Evolutionary conservation across 2,329 filamentous ascomycete genomes (phyloP), one percentile per base, ranked within the genome.

Genomic region (Plectosphaerella cucumerina): DNA sequence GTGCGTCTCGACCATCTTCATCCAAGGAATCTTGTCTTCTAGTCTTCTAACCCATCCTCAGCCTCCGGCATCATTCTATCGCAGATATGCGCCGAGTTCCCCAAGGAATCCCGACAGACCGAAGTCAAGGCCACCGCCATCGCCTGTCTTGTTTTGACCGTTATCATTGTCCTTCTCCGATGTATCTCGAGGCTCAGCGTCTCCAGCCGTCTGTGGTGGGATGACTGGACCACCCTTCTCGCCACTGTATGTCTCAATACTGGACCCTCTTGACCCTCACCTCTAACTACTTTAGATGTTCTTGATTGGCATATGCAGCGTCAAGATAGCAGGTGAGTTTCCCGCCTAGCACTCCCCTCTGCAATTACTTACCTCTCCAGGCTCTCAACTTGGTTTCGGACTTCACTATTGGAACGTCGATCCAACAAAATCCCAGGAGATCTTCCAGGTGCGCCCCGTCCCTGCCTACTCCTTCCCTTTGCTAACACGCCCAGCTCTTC

Each of bases 121-220:
- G 53, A 59, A n/a, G 56, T 60, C 20, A 59, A 52, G 49, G 61
- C 60, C 17, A 61, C 63, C 31, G 62, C 62, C 15, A 60, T 64
- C 47, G 39, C 18, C 22, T 51, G 57, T 11, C 50, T 55, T 11
- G 43, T 35, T 11, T 44, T 59, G 11, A 56, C 57, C 2, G 50
- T 57, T 11, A 48, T 49, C 3, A 44, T 51, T 1, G 57, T 60
- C n/a, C 41, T 50, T 15, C 48, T 57, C n/a, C 50, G 58, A 10
- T 59, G 56, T 34, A 26, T 54, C 11, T 57, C 58, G 33, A 47
- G 57, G 41, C 53, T 50, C 47, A 50, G 21, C 21, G 48, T 52
- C 14, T 52, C 57, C 4, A 49, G 50, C 15, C 42, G 46, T 3
- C 46, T 60, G 6, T 58, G 56, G 54, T 55, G 58, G 48, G 58